Base-by-base conservation (phyloP, 2,329 filamentous ascomycete species). In the Byssoonygena ceratinophila region DNA sequence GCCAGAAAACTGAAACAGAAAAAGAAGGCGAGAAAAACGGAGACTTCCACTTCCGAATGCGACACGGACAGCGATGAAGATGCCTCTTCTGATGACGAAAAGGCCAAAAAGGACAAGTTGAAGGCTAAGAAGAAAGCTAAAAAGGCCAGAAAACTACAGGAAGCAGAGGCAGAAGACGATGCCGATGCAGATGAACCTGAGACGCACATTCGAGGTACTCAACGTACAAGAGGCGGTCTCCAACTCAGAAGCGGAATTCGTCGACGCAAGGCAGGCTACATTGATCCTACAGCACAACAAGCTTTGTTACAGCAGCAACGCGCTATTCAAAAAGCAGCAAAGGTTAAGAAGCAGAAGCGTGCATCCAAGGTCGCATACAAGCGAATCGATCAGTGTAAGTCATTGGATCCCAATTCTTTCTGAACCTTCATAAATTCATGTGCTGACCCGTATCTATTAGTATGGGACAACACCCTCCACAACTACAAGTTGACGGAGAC, bases 401-500 rank as follows among this genome's bases (percentile, higher is more conserved):
- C 18, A 31, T 16, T 9, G 5, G 7, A 59, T 52, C 52, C 16
- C 48, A 50, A 22, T 44, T 44, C 20, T 40, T 40, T 23, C 9
- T 11, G n/a, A 11, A 23, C 34, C 9, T 8, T 32, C 23, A 12
- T 40, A 31, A 37, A 31, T 11, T 31, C 23, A 7, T 41, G 22
- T 32, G 32, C 43, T 46, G 14, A 52, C 23, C 12, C 46, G 22
- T n/a, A 2, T 31, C 48, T 49, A 48, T 56, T 56, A 68, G 70
- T 76, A 47, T 76, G 73, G 71, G 74, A 80, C 57, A 76, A 68
- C 54, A 76, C 69, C 2, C 78, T 79, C 43, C 79, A 83, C 64
- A 79, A 82, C 59, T 85, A 80, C 71, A 83, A 82, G 63, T 74
- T 83, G 32, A 81, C 77, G n/a, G 82, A 84, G 61, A 84, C 80